Base-by-base conservation (phyloP, 2,329 filamentous ascomycete species). In the Elsinoe perseae region DNA sequence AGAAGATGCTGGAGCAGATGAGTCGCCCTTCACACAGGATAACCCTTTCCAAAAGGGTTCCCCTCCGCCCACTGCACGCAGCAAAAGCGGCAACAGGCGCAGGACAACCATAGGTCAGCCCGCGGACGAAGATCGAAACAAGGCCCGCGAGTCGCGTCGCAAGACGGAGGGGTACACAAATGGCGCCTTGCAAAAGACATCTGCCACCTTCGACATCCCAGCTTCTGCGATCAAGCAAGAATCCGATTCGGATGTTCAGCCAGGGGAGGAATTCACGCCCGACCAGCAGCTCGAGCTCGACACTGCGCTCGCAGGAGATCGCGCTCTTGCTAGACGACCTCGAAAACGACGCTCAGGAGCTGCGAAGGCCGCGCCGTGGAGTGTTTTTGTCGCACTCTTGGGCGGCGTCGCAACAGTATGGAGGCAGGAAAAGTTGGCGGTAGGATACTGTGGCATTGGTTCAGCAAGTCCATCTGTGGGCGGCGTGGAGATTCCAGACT, bases 11-110 rank as follows among this genome's bases (percentile, higher is more conserved):
- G 12, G 61, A 59, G 64, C 63, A 63, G n/a, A 60, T 66, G 23
- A 86, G 79, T 64, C 85, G n/a, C 59, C 87, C 28, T 97, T 97
- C 70, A 89, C 86, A 1, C 80, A 85, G 63, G 89, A 96, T 55
- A 97, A 97, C 65, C 91, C 92, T 0, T 97, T 97, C 68, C 92
- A 97, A 69, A 88, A 87, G 66, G 86, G 89, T 38, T 87, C 85
- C 69, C 86, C 88, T 8, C 84, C 88, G 1, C 71, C 79, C 4
- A 60, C 65, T 20, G 61, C 64, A 64, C 57, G 58, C 58, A 67
- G 56, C 65, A 71, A 71, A 73, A 66, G 70, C 71, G 36, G 64
- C 61, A 57, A 71, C 64, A 64, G 80, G 70, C 70, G 79, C 63
- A 72, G 81, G 46, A 78, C 75, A 58, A 84, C 80, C 8, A 64